Base-by-base conservation (phyloP, 192 early-diverging fungal species). In the Cetraspora pellucida region DNA sequence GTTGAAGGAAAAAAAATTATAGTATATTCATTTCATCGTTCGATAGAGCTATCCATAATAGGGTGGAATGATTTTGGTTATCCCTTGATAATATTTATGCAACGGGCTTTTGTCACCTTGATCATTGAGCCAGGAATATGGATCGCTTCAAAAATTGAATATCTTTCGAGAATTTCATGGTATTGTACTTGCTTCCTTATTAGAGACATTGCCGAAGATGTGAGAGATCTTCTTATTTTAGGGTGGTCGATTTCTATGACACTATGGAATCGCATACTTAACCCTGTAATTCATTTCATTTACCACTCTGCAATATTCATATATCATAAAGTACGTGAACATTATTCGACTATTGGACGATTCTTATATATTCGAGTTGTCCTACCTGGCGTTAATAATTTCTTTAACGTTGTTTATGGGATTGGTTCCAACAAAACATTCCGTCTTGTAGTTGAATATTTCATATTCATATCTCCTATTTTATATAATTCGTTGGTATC, bases 141-240 rank as follows among this genome's bases (percentile, higher is more conserved):
- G 74, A 28, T 50, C 2, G 49, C 64, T 28, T 25, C 45, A 30
- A 60, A 45, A 52, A 21, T 19, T 17, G 27, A 64, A 16, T 75
- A 75, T 49, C 43, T 75, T 19, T 16, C 25, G 31, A n/a, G 27
- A 19, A 64, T 75, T 43, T 7, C 13, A 17, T 75, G 57, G 59
- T 14, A 64, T 75, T 60, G 58, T 75, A n/a, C 46, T 14, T 75
- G 74, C 49, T 63, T 64, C 21, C 44, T 75, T 49, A 46, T 46
- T 17, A 44, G 60, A 30, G 74, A 75, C 31, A 4, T 75, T 31
- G 31, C 61, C 16, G 44, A 75, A 75, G 74, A 75, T 63, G 4
- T 63, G 17, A 60, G 58, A 30, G 74, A 75, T 43, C 17, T 75
- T 21, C 28, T 43, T 47, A 28, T 23, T 30, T 19, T 64, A 14